Evolutionary conservation across 768 basidiomycete genomes (phyloP), one percentile per base, ranked within the genome.

Genomic region (Ephemerocybe angulata): DNA sequence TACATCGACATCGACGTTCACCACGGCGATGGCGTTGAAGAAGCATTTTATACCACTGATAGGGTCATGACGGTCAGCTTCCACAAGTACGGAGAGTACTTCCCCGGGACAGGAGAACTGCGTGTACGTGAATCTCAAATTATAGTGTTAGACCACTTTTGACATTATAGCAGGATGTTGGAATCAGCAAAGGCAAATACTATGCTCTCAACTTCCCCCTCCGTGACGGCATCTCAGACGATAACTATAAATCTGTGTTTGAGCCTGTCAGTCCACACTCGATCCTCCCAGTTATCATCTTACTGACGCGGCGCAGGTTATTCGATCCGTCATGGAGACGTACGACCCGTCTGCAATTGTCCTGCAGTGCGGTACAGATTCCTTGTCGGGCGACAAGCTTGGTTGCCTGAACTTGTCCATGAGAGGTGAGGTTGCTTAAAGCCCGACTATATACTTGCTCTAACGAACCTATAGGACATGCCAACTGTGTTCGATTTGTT

Each of bases 1-100:
- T 99, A 99, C 71, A 94, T 99, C 61, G 97, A 99, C 66, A 95
- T 99, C 55, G 97, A 99, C 67, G 92, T 97, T 1, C 97, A 99
- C 67, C 97, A 99, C 58, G 97, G 97, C 15, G 97, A 99, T 69
- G 97, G 97, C 40, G 97, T 99, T 22, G 97, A 99, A 67, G 97
- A 99, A 71, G 97, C 97, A 0, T 99, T 99, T 69, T 99, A 98
- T 70, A 95, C 94, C 3, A 98, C 97, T 21, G 96, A 99, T 67
- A 82, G 97, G 41, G 97, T 99, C 54, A 98, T 98, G 97, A 98
- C 96, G 0, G 87, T 87, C 65, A 94, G 91, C 62, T 97, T 98
- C 72, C 97, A 99, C 69, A 98, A 98, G 70, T 99, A 98, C 60
- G 97, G 97, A 30, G 97, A 99, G 70, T 99, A 90, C 71, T 99